These are phyloP conservation scores for Cerrena zonata DNA, from an alignment of 1,284 basidiomycete genomes.

Conservation along the genomic window DNA sequence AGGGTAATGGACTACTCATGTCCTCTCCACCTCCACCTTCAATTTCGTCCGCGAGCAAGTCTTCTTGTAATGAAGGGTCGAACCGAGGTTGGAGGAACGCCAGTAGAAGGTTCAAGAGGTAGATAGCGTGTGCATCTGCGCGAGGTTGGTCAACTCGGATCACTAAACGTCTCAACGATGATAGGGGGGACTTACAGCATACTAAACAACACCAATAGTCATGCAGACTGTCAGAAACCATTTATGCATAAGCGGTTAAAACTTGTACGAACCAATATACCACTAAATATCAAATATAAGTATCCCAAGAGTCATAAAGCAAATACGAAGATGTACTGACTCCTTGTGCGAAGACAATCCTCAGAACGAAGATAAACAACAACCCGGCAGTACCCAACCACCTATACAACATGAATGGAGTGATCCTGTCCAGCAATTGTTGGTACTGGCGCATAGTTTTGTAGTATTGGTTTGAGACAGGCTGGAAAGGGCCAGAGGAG, in stretches of 20 bases:
- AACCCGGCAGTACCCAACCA: constrained; percentile 82
- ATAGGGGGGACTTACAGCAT: constrained; percentile 49
- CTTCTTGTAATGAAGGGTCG: constrained; percentile 91
- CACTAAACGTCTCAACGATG: not conserved
- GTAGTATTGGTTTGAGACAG: constrained; percentile 43
- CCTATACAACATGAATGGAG: constrained; percentile 82
- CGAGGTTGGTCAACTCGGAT: no score
- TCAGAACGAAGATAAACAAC: constrained; percentile 74
- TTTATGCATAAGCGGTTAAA: constrained; percentile 4
- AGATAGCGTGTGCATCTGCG: constrained; percentile 82
- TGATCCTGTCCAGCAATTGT: constrained; percentile 82
- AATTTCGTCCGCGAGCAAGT: constrained; percentile 89
- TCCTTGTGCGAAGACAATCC: constrained; percentile 86
- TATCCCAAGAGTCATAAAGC: constrained; percentile 1
- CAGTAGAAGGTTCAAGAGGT: constrained; percentile 84
- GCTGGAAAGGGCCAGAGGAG: constrained; percentile 45
- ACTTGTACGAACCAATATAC: constrained; percentile 73
- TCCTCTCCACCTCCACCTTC: constrained; percentile 90
- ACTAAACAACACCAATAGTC: no score
- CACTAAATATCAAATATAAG: no score
- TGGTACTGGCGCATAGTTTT: constrained; percentile 71
- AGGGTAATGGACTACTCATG: constrained; percentile 40
- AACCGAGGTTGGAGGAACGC: constrained; percentile 91
- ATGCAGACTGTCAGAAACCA: no score
- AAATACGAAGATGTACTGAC: constrained; percentile 45